Conservation (phyloP, 257 asterid genomes). For the Solanum raphanifolium region DNA sequence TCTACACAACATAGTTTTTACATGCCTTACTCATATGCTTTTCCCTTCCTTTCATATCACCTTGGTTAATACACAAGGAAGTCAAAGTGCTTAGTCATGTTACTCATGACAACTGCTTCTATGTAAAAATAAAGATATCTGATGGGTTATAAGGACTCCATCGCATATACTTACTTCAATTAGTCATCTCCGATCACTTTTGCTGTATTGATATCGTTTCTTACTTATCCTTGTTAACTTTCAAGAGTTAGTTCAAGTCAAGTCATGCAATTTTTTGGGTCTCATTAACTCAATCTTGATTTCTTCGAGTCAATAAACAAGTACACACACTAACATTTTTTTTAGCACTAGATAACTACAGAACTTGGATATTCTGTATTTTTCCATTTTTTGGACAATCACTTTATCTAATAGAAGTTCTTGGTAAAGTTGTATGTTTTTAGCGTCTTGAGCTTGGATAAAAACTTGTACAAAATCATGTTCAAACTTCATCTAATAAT, state of each 20-base stretch:
- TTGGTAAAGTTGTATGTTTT: neutral
- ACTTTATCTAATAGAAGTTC: neutral
- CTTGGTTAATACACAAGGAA: neutral
- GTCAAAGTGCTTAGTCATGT: neutral
- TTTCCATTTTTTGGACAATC: neutral
- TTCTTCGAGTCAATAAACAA: neutral
- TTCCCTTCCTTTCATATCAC: neutral
- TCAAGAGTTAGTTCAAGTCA: neutral
- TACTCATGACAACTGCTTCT: neutral
- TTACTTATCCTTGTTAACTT: neutral
- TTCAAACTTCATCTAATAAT: neutral
- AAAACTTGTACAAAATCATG: neutral
- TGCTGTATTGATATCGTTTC: neutral
- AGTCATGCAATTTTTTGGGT: neutral
- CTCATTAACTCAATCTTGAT: neutral
- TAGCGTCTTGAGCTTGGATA: neutral
- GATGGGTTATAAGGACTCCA: neutral
- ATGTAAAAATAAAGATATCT: neutral
- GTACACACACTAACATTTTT: neutral
- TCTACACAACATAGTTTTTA: neutral
- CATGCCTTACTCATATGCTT: neutral
- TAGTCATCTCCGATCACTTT: neutral
- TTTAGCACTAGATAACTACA: neutral
- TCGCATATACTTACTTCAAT: neutral
- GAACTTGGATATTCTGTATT: neutral